These are phyloP conservation scores for Blastobotrys indianensis DNA, from an alignment of 1,139 yeast genomes.

Conservation along the genomic window DNA sequence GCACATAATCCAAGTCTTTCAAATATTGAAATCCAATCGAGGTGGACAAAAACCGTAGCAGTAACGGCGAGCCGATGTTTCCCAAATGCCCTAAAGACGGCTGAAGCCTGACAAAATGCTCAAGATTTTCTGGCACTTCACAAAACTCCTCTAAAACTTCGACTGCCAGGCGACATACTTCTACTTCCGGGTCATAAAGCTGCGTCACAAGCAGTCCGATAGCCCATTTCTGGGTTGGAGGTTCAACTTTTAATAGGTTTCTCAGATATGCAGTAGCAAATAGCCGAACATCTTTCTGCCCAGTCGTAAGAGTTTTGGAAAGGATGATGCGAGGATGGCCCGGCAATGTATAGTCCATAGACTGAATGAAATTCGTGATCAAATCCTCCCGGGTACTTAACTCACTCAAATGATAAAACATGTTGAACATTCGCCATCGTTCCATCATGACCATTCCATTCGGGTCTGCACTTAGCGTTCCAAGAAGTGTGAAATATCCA, in stretches of 20 bases:
- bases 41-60: constrained; percentile 50
- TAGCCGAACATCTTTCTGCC: constrained; percentile 47
- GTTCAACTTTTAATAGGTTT: constrained; percentile 32
- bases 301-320: constrained; percentile 56
- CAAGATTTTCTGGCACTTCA: constrained; percentile 37
- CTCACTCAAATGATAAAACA: constrained; percentile 65
- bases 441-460: constrained; percentile 65
- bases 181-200: constrained; percentile 58
- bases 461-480: constrained; percentile 54
- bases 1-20: constrained; percentile 46
- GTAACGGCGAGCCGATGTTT: constrained; percentile 42
- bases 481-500: constrained; percentile 77
- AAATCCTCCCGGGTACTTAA: constrained; percentile 54
- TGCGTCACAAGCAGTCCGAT: constrained; percentile 55
- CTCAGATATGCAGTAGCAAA: constrained; percentile 54
- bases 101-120: constrained; percentile 39
- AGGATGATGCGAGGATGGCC: constrained; percentile 66
- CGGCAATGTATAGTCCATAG: constrained; percentile 55
- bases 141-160: constrained; percentile 46
- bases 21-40: constrained; percentile 52
- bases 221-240: constrained; percentile 36
- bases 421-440: constrained; percentile 80
- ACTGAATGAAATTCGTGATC: constrained; percentile 50
- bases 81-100: constrained; percentile 47
- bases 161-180: constrained; percentile 55